Evolutionary conservation across 1,284 basidiomycete genomes (phyloP).

Genomic region (Ustilago cynodontis): DNA sequence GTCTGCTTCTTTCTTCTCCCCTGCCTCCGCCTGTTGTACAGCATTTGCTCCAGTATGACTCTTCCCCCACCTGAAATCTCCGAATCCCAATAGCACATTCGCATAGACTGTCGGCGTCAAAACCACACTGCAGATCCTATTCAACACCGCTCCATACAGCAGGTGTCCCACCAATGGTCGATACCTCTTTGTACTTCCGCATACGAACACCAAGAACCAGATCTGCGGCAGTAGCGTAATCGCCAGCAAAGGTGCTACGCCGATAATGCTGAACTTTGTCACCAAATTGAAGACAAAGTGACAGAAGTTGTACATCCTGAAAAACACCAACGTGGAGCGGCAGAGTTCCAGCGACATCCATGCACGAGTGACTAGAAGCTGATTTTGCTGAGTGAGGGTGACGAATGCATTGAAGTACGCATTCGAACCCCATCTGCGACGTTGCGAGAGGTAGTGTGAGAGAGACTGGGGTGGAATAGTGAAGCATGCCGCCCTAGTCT

Average conservation of each 20-base stretch:
- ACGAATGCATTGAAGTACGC: slow-evolving; percentile 43
- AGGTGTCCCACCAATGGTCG: slow-evolving; percentile 19
- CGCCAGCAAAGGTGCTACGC: slow-evolving; percentile 24
- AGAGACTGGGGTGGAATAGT: slow-evolving; percentile 38
- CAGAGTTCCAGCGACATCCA: slow-evolving; percentile 37
- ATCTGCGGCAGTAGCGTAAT: slow-evolving; percentile 38
- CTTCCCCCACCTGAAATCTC: slow-evolving; percentile 38
- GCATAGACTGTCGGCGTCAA: slow-evolving; percentile 38
- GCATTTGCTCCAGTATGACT: slow-evolving; percentile 30
- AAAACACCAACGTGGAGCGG: slow-evolving; percentile 31
- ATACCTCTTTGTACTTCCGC: slow-evolving; percentile 20
- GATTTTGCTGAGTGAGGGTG: slow-evolving; percentile 23
- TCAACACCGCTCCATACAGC: slow-evolving; percentile 24
- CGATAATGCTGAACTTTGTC: slow-evolving; percentile 26
- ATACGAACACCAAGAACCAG: slow-evolving; percentile 37
- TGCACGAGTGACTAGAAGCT: slow-evolving; percentile 23
- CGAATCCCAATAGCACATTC: slow-evolving; percentile 35
- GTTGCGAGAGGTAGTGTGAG: slow-evolving; percentile 40
- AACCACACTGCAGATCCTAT: slow-evolving; percentile 25
- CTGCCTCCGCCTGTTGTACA: not conserved
- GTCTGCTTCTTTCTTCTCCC: slow-evolving; percentile 3
- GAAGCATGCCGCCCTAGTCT: slow-evolving; percentile 37
- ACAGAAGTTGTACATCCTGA: slow-evolving; percentile 33
- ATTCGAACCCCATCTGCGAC: slow-evolving; percentile 38
- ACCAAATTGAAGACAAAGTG: slow-evolving; percentile 35